phyloP scores from a whole-genome alignment of 495 filamentous ascomycete species.

The Penicillium riverlandense region DNA sequence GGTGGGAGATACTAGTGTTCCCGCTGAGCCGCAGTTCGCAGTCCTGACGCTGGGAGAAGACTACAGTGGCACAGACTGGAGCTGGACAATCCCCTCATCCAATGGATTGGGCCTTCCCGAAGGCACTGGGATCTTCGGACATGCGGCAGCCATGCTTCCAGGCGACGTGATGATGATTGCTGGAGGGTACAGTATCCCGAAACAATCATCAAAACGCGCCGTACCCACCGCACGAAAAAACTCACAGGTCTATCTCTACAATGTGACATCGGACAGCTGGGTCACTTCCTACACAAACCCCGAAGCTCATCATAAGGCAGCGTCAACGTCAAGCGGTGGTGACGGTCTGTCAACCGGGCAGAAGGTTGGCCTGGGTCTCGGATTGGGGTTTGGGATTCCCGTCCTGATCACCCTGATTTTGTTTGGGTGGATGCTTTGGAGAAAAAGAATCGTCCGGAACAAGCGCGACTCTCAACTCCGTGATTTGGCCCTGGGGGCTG shows the following conservation, averaged over 20 bases:
- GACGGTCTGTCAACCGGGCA: slow-evolving; percentile 28
- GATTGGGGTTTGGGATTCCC: slow-evolving; percentile 60
- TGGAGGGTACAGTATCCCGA: slow-evolving; percentile 68
- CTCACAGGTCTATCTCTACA: slow-evolving; percentile 59
- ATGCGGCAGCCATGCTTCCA: slow-evolving; percentile 75
- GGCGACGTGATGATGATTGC: slow-evolving; percentile 86
- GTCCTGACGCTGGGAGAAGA: slow-evolving; percentile 64
- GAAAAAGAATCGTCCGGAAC: slow-evolving; percentile 39
- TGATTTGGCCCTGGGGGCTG: slow-evolving; percentile 42
- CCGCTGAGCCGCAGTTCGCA: slow-evolving; percentile 74
- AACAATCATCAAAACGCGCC: slow-evolving; percentile 33
- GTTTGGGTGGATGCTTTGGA: slow-evolving; percentile 51
- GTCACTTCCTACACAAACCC: slow-evolving; percentile 60
- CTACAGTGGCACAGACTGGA: slow-evolving; percentile 66
- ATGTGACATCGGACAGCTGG: slow-evolving; percentile 71
- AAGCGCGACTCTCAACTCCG: slow-evolving; percentile 46
- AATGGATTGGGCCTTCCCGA: slow-evolving; percentile 30
- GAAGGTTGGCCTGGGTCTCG: slow-evolving; percentile 65
- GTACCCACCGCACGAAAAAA: slow-evolving; percentile 27
- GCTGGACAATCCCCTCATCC: slow-evolving; percentile 57
- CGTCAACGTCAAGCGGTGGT: not conserved
- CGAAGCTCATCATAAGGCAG: not conserved
- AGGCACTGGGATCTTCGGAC: slow-evolving; percentile 68
- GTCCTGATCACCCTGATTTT: slow-evolving; percentile 43
- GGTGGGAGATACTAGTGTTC: slow-evolving; percentile 69